Evolutionary conservation across 2,329 filamentous ascomycete genomes (phyloP), one percentile per base, ranked within the genome.

Genomic region (Blastomyces gilchristii): DNA sequence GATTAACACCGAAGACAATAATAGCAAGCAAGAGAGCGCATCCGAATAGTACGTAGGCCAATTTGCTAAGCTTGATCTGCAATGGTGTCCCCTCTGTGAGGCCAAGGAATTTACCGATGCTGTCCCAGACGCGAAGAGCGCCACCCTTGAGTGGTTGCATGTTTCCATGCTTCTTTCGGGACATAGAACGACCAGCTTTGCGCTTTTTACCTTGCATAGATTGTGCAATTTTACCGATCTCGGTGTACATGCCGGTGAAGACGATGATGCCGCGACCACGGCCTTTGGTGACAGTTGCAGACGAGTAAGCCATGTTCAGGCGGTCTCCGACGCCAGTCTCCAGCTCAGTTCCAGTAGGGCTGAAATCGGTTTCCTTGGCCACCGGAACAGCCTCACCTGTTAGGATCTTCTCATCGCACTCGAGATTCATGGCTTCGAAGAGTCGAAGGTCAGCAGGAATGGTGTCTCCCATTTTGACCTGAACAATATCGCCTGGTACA

Each of bases 1-100:
- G 72, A 72, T 82, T 85, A 64, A 83, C 83, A 1, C 81, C 83
- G 66, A 86, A 82, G 28, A 86, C 83, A 67, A 86, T 85, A 67
- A 87, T 83, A 12, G 84, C 83, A 56, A 85, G 77, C 11, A 86
- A 68, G 52, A 86, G 80, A 6, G 84, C 91, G 60, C 91, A 83
- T 57, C 81, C 85, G 71, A 96, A 95, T 1, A 96, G 83, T 3
- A 90, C 73, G 53, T 94, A 85, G 37, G 91, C 91, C 70, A 96
- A 87, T 75, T 92, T 91, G 77, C 88, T 90, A 60, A 96, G 81
- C 71, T 90, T 93, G 67, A 88, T 87, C 77, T 95, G 90, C 56
- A 96, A 80, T 0, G 91, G 91, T 1, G 91, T 96, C 59, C 91
- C 91, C 62, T 89, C 81, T 58, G 79, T 82, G 62, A 87, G 76